A percentile compares a stretch with the other conserved stretches of the same genome.
Evolutionary conservation across 306 rosid species (phyloP).

Genomic region (Arachis hypogaea): DNA sequence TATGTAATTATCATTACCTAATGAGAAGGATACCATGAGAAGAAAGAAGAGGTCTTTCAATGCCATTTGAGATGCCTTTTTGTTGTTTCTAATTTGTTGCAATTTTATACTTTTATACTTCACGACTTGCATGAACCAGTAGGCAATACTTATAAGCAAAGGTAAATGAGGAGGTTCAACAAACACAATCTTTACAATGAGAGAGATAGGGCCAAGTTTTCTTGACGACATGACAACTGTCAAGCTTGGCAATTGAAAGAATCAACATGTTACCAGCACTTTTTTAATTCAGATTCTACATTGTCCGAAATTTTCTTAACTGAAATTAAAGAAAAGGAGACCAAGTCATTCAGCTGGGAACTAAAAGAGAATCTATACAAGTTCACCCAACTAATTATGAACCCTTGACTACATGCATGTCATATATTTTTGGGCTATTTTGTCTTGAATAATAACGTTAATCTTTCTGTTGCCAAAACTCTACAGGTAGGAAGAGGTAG

Average conservation of each 20-base stretch:
- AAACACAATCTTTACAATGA: constrained; percentile 22
- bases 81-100: constrained; percentile 18
- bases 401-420: background rate
- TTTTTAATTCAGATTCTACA: constrained; percentile 15
- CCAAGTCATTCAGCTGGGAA: constrained; percentile 16
- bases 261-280: constrained; percentile 23
- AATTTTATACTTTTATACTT: background rate
- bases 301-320: constrained; percentile 21
- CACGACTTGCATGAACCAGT: constrained; percentile 31
- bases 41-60: constrained; percentile 33
- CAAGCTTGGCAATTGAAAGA: constrained; percentile 21
- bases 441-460: background rate
- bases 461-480: constrained; percentile 7
- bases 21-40: constrained; percentile 29
- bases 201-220: constrained; percentile 1
- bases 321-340: constrained; percentile 4
- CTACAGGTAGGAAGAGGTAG: constrained; percentile 10
- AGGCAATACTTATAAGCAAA: constrained; percentile 16
- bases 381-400: constrained; percentile 22
- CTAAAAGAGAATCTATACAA: background rate
- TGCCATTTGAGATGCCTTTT: constrained; percentile 30
- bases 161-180: constrained; percentile 38
- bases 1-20: constrained; percentile 21
- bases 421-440: constrained; percentile 19
- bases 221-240: constrained; percentile 23